Conservation (phyloP, 2,329 filamentous ascomycete genomes). For the Lecanicillium sp. region DNA sequence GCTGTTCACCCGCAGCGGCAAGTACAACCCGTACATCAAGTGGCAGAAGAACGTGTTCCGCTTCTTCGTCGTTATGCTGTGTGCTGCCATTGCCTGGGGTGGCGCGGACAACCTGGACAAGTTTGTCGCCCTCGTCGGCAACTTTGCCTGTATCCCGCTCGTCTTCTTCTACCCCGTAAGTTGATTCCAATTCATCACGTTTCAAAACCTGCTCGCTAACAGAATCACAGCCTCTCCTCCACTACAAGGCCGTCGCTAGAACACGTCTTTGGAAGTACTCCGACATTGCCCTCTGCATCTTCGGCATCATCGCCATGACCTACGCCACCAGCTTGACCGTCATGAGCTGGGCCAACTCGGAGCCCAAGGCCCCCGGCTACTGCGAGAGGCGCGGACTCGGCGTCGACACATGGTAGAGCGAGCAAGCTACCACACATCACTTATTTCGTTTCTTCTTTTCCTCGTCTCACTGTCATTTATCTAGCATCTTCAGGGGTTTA, state of each 20-base stretch:
- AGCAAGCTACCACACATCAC: not conserved
- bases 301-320: constrained; percentile 80
- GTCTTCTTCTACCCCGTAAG: constrained; percentile 97
- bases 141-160: constrained; percentile 94
- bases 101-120: constrained; percentile 93
- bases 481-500: constrained; percentile 12
- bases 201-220: constrained; percentile 24
- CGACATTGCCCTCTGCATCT: constrained; percentile 71
- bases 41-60: constrained; percentile 99
- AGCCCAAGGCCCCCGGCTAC: constrained; percentile 44
- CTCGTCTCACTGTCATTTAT: constrained; percentile 4
- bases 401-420: constrained; percentile 1
- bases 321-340: constrained; percentile 88
- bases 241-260: constrained; percentile 73
- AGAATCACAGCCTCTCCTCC: constrained; percentile 70
- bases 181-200: constrained; percentile 21
- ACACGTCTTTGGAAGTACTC: constrained; percentile 60
- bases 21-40: constrained; percentile 98
- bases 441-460: not conserved
- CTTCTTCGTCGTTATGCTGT: constrained; percentile 84
- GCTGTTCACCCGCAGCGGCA: constrained; percentile 87
- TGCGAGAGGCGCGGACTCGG: constrained; percentile 38
- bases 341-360: constrained; percentile 71
- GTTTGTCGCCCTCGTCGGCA: constrained; percentile 92
- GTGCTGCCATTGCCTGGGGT: constrained; percentile 82